Conservation (phyloP, 2,329 filamentous ascomycete species). For the Colletotrichum graminicola region DNA sequence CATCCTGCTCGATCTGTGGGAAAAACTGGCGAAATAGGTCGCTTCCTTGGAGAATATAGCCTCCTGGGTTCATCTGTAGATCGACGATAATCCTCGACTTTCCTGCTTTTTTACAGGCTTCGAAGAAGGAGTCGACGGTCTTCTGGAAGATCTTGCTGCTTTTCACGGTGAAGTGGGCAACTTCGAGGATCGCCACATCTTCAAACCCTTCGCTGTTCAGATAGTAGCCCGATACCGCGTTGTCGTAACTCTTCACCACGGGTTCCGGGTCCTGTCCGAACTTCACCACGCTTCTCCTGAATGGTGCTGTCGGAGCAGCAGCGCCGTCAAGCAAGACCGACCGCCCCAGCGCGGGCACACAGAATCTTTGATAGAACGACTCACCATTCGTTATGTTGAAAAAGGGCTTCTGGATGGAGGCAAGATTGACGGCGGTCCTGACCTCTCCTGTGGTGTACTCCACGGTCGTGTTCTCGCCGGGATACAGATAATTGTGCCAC, state of each 20-base stretch:
- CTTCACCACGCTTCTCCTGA: neutral
- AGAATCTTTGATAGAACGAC: constrained; percentile 52
- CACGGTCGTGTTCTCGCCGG: constrained; percentile 45
- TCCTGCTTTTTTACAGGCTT: constrained; percentile 54
- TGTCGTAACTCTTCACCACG: constrained; percentile 45
- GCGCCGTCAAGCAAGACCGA: constrained; percentile 3
- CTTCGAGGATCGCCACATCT: constrained; percentile 50
- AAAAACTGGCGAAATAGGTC: constrained; percentile 70
- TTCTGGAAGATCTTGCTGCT: constrained; percentile 49
- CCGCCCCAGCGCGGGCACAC: constrained; percentile 41
- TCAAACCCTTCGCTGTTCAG: constrained; percentile 50
- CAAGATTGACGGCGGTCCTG: constrained; percentile 48
- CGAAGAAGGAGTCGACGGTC: constrained; percentile 46
- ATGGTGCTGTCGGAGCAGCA: neutral
- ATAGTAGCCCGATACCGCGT: constrained; percentile 50
- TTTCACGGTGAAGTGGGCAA: constrained; percentile 46
- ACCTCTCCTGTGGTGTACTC: constrained; percentile 51
- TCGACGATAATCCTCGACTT: constrained; percentile 72
- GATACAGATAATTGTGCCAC: constrained; percentile 46
- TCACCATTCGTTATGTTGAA: constrained; percentile 49
- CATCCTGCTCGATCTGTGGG: constrained; percentile 54
- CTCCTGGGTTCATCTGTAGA: constrained; percentile 68
- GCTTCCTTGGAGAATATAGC: constrained; percentile 67
- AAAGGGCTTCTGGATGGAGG: constrained; percentile 48
- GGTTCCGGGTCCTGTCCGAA: constrained; percentile 47